Evolutionary conservation across 2,329 filamentous ascomycete genomes (phyloP), one percentile per base, ranked within the genome.

Genomic region (Epichloe hybrida): DNA sequence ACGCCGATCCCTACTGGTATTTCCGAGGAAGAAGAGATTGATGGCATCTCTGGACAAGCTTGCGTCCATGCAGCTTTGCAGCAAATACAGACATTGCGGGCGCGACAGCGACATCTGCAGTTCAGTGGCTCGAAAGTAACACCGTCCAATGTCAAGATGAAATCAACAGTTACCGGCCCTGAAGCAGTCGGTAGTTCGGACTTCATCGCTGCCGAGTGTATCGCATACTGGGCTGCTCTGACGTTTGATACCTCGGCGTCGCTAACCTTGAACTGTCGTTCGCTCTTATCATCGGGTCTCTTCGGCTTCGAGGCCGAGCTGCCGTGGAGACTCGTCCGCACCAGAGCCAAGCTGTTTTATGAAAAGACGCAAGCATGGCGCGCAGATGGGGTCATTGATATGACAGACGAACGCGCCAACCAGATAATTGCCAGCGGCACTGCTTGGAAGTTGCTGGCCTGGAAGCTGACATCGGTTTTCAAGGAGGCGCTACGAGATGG

Each of bases 221-320:
- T 61, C 11, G 65, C 63, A 0, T 70, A 70, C 51, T 71, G 68
- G 68, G 66, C 66, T 0, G 69, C 68, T 3, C 50, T 71, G 7
- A 69, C 65, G 0, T 71, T 69, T 34, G 69, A 71, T 38, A 71
- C 69, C 0, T 70, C 67, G 0, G 64, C 64, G 0, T 69, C 68
- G 1, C 50, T 71, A 4, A 70, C 66, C 0, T 59, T 70, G n/a
- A 70, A 70, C 31, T 66, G 64, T 7, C 60, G 66, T 7, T 63
- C 69, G 0, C 52, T 68, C 1, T 61, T 71, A 3, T 69, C 67
- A 0, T 69, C 68, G 1, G 68, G 68, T 0, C 54, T 71, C 0
- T 64, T 63, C 37, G 62, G 63, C 0, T 64, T 63, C 17, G 60
- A 64, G 7, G 57, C 56, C 0, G 63, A 65, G 46, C 48, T 64